Evolutionary conservation across 768 basidiomycete species (phyloP), one percentile per base, ranked within the genome.

Genomic region (Roridomyces roridus): DNA sequence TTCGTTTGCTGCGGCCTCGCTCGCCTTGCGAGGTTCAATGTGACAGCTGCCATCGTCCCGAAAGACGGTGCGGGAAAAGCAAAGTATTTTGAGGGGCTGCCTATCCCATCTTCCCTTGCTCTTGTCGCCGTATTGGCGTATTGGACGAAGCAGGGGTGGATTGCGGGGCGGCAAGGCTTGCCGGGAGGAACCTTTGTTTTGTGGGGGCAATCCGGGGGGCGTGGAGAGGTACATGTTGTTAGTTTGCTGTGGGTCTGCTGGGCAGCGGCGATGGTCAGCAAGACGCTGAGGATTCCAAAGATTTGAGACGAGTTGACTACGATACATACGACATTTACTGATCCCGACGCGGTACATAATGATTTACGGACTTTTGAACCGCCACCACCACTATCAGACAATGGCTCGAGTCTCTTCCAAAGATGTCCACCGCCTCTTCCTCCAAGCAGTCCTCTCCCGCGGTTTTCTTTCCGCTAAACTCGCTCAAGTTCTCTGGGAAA

Each of bases 251-350:
- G 94, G 72, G 89, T 77, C 7, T 69, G 79, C 12, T 98, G 95
- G 96, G 96, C 91, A 9, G 89, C 94, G 15, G 90, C 92, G 44
- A 98, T 99, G 96, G 92, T 99, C 61, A 96, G 93, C 81, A 98
- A 98, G 77, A 98, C 97, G 15, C 78, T 99, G 42, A 83, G 87
- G 46, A 85, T 98, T 47, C 91, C 92, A 12, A 94, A 94, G 75
- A 65, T 84, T 42, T 92, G 73, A 65, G 59, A 18, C 12, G 40
- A 20, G 17, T 35, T 54, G 29, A 8, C 14, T 21, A 34, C 35
- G 18, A 40, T 35, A 40, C 26, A 50, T 42, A 42, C 42, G 18
- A n/a, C n/a, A n/a, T n/a, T n/a, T n/a, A n/a, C n/a, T n/a, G n/a
- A n/a, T n/a, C n/a, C n/a, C n/a, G n/a, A n/a, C n/a, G n/a, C n/a